Percentiles rank a stretch among this genome's conserved stretches.
These are phyloP conservation scores for Schizophyllum commune DNA, from an alignment of 1,284 basidiomycete species.

Conservation along the genomic window DNA sequence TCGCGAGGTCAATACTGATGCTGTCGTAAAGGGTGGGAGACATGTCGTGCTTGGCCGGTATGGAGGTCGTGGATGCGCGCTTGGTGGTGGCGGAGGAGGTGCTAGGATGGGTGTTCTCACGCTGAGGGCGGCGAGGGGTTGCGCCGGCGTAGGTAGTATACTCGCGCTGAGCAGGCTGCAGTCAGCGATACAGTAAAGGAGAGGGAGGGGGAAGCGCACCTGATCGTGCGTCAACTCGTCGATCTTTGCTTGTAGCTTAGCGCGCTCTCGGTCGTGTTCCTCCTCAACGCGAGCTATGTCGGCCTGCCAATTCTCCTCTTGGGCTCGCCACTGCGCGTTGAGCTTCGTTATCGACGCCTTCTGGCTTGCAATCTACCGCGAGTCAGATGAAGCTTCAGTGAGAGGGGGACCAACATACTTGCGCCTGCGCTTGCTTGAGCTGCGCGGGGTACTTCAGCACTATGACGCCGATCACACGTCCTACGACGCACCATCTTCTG, in stretches of 20 bases:
- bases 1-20: not conserved
- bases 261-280: not conserved
- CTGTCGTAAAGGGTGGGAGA: not conserved
- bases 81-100: slow-evolving; percentile 20
- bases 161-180: not conserved
- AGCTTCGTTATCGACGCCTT: not conserved
- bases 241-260: not conserved
- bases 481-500: not conserved
- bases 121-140: slow-evolving; percentile 13
- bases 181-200: not conserved
- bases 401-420: not conserved
- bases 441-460: not conserved
- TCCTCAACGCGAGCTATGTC: not conserved
- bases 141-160: slow-evolving; percentile 9
- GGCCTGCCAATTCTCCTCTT: not conserved
- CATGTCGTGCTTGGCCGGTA: slow-evolving; percentile 1
- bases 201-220: not conserved
- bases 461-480: not conserved
- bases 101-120: slow-evolving; percentile 17
- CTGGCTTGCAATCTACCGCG: not conserved
- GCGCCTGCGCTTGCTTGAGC: not conserved
- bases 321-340: not conserved
- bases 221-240: not conserved
- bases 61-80: slow-evolving; percentile 9
- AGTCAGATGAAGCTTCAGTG: not conserved